Percentiles rank a stretch among this genome's conserved stretches.
These are phyloP conservation scores for Termitomyces sp. DNA, from an alignment of 768 basidiomycete genomes.

Conservation along the genomic window DNA sequence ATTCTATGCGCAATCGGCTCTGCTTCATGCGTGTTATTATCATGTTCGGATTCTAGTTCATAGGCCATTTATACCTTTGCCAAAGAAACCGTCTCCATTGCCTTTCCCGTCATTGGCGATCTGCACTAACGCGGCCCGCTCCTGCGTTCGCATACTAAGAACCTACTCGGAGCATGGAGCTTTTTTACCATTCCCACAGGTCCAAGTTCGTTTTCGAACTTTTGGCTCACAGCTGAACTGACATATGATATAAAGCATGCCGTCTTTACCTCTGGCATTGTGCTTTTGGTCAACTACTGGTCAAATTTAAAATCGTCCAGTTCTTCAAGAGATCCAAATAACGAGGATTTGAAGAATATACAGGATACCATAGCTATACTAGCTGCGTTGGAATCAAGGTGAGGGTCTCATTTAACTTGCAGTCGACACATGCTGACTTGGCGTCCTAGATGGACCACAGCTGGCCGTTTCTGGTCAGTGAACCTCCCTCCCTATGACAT, in stretches of 20 bases:
- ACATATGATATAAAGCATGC: constrained; percentile 22
- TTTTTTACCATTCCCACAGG: constrained; percentile 25
- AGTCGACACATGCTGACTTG: neutral
- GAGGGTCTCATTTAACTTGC: neutral
- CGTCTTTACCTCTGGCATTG: constrained; percentile 37
- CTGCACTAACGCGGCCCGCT: constrained; percentile 77
- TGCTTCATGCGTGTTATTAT: constrained; percentile 39
- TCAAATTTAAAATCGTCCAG: constrained; percentile 41
- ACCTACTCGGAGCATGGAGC: constrained; percentile 27
- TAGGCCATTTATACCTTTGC: constrained; percentile 70
- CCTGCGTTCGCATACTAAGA: constrained; percentile 65
- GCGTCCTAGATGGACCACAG: constrained; percentile 30
- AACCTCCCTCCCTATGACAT: neutral
- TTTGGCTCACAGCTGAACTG: neutral
- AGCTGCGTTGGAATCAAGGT: constrained; percentile 35
- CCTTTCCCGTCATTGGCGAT: constrained; percentile 66
- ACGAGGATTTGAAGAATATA: constrained; percentile 52
- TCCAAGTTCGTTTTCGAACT: constrained; percentile 27
- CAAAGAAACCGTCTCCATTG: constrained; percentile 35
- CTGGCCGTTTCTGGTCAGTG: constrained; percentile 37
- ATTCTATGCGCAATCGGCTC: constrained; percentile 54
- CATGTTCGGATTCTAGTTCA: constrained; percentile 70
- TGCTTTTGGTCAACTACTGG: constrained; percentile 67
- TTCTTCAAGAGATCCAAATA: constrained; percentile 30
- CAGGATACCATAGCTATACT: constrained; percentile 55